A percentile compares a stretch with the other conserved stretches of the same genome.
phyloP scores from a whole-genome alignment of 768 basidiomycete genomes.

The Pleurotus cornucopiae region DNA sequence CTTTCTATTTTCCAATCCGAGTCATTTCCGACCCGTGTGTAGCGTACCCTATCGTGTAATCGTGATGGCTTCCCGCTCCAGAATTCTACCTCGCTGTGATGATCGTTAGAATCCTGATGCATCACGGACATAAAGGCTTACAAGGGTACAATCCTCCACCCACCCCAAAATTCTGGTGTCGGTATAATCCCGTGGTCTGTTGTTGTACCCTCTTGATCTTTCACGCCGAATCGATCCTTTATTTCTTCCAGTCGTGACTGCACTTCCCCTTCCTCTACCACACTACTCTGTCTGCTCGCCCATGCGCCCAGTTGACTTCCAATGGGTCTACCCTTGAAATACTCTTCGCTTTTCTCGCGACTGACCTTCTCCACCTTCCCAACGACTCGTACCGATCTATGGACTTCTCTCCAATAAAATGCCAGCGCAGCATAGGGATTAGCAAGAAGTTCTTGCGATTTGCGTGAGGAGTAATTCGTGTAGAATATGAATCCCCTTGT shows the following conservation, averaged over 20 bases:
- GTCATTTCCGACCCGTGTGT: constrained; percentile 53
- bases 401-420: constrained; percentile 90
- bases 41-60: constrained; percentile 85
- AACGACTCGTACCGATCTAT: constrained; percentile 76
- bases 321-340: constrained; percentile 78
- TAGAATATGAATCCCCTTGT: constrained; percentile 88
- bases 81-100: constrained; percentile 85
- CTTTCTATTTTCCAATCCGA: constrained; percentile 76
- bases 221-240: constrained; percentile 51
- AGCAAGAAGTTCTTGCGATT: constrained; percentile 71
- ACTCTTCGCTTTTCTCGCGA: constrained; percentile 70
- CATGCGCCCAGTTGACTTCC: constrained; percentile 89
- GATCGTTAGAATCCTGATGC: constrained; percentile 8
- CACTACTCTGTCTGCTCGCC: constrained; percentile 86
- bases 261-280: constrained; percentile 72
- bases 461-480: constrained; percentile 95
- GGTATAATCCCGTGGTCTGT: constrained; percentile 52
- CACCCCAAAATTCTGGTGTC: constrained; percentile 92
- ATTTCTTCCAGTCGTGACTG: constrained; percentile 54
- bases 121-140: constrained; percentile 32
- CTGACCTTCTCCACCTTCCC: constrained; percentile 80
- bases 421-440: constrained; percentile 82
- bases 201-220: constrained; percentile 17
- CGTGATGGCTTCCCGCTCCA: constrained; percentile 97
- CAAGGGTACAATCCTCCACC: constrained; percentile 92